phyloP scores from a whole-genome alignment of 805 yeast species.

The Cyberlindnera mrakii region DNA sequence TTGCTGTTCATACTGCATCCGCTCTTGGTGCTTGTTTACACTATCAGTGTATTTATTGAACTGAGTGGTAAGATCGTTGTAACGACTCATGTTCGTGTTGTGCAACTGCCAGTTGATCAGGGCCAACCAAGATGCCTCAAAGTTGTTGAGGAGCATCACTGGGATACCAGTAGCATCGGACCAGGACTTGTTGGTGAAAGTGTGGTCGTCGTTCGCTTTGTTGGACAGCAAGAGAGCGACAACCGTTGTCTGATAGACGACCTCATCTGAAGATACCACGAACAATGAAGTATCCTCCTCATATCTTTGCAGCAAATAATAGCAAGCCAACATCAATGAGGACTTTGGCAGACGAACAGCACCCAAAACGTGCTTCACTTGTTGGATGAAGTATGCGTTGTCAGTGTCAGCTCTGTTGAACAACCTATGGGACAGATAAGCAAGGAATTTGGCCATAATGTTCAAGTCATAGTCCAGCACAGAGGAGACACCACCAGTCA shows the following conservation, averaged over 20 bases:
- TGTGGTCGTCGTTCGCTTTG: conserved; percentile 93
- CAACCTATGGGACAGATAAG: conserved; percentile 67
- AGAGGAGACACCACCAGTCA: conserved; percentile 67
- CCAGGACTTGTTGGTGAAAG: conserved; percentile 94
- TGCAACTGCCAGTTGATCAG: conserved; percentile 56
- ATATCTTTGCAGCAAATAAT: conserved; percentile 65
- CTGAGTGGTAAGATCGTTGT: conserved; percentile 17
- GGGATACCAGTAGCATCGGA: conserved; percentile 86
- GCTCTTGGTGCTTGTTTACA: conserved; percentile 18
- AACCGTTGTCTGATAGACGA: conserved; percentile 50
- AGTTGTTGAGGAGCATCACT: conserved; percentile 49
- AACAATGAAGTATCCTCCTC: conserved; percentile 31
- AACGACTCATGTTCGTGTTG: conserved; percentile 25
- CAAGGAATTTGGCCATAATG: conserved; percentile 73
- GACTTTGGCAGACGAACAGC: conserved; percentile 87
- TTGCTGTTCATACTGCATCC: conserved; percentile 7
- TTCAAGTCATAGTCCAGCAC: conserved; percentile 75
- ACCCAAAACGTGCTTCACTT: conserved; percentile 61
- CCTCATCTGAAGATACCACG: conserved; percentile 25
- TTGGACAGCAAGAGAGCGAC: conserved; percentile 78
- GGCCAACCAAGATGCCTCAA: conserved; percentile 68
- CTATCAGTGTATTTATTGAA: conserved; percentile 20
- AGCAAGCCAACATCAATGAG: conserved; percentile 73
- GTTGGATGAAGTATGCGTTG: conserved; percentile 43
- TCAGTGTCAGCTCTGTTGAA: conserved; percentile 44